Percentiles rank a stretch among this genome's conserved stretches.
Conservation (phyloP, 192 early-diverging fungal genomes). For the Backusella mclennaniae region DNA sequence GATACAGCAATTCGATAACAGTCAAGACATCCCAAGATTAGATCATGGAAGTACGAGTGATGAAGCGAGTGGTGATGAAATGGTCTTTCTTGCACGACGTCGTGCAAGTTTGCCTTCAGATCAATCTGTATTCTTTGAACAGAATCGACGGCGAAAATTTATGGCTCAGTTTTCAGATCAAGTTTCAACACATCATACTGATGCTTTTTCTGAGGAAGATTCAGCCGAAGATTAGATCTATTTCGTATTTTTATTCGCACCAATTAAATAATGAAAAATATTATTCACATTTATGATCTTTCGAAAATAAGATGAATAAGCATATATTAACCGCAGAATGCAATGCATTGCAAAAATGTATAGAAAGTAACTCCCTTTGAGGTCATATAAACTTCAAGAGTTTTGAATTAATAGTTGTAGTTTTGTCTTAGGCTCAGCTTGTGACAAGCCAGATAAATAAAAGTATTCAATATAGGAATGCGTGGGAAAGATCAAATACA, state of each 20-base stretch:
- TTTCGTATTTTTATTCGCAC: no score
- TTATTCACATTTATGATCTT: no score
- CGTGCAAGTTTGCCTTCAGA: constrained; percentile 9
- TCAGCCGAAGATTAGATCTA: not conserved
- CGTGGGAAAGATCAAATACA: not conserved
- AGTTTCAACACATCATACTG: constrained; percentile 2
- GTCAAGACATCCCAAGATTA: not conserved
- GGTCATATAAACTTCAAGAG: no score
- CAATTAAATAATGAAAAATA: no score
- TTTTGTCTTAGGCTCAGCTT: not conserved
- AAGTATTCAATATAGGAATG: not conserved
- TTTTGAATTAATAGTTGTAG: no score
- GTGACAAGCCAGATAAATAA: not conserved
- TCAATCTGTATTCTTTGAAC: not conserved
- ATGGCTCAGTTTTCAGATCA: constrained; percentile 24
- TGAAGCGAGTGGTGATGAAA: not conserved
- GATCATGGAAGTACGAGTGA: not conserved
- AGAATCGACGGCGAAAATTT: constrained; percentile 12
- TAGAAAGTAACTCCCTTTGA: no score
- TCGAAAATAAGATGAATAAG: no score
- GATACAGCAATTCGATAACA: not conserved
- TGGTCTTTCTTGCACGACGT: not conserved
- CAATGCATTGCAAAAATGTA: no score
- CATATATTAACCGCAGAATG: no score
- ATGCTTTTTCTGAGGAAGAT: not conserved